Conservation (phyloP, 2,329 filamentous ascomycete genomes). For the Diatrype stigma region DNA sequence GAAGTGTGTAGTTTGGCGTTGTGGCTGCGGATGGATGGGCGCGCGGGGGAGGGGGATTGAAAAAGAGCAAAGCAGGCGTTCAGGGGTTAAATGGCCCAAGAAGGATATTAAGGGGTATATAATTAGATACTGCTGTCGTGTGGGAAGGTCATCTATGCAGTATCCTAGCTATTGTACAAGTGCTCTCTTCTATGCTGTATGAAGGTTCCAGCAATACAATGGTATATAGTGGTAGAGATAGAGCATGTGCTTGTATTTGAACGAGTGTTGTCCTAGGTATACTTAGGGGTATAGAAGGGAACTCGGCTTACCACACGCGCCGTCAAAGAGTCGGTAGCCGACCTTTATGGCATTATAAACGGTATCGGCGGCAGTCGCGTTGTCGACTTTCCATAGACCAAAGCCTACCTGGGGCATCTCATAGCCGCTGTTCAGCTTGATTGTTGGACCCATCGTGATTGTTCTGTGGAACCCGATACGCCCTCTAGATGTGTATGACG, state of each 20-base stretch:
- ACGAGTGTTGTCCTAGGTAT: too few species aligned
- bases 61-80: background rate
- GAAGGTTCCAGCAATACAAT: too few species aligned
- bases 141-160: too few species aligned
- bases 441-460: slow-evolving; percentile 33
- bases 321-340: slow-evolving; percentile 58
- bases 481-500: background rate
- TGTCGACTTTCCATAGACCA: slow-evolving; percentile 80
- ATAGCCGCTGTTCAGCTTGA: slow-evolving; percentile 62
- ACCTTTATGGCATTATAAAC: slow-evolving; percentile 72
- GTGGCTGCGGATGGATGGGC: too few species aligned
- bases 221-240: too few species aligned
- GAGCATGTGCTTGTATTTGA: too few species aligned
- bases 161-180: too few species aligned
- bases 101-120: too few species aligned
- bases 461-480: background rate
- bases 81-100: background rate
- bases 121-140: too few species aligned
- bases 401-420: slow-evolving; percentile 75
- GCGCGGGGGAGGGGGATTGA: too few species aligned
- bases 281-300: slow-evolving; percentile 7
- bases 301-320: slow-evolving; percentile 50
- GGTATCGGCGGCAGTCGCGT: slow-evolving; percentile 66
- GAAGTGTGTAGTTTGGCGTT: too few species aligned
- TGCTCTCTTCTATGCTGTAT: too few species aligned